Conservation (phyloP, 106 monocot species). For the Agapanthus africanus region DNA sequence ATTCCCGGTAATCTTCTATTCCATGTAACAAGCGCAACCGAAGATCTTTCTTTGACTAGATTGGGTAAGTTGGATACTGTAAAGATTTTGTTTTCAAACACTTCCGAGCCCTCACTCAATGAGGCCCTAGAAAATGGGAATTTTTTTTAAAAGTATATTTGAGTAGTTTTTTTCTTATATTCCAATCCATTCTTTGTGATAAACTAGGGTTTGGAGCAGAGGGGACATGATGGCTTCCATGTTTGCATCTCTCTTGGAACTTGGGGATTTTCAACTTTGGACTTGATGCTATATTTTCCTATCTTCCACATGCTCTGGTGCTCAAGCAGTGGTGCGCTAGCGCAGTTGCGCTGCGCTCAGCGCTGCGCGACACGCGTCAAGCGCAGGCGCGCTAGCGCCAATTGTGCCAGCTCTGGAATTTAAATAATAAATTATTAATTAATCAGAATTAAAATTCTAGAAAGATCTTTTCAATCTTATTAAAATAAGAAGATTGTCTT, state of each 20-base stretch:
- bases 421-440: no score
- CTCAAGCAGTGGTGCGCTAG: no score
- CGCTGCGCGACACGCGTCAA: no score
- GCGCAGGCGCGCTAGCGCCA: no score
- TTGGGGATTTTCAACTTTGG: neutral
- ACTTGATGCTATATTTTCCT: neutral
- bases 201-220: neutral
- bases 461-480: no score
- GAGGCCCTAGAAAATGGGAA: neutral
- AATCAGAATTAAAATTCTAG: no score
- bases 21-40: no score
- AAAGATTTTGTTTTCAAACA: neutral
- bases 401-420: no score
- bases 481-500: no score
- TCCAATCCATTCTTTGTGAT: neutral
- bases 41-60: neutral
- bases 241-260: conserved; percentile 8
- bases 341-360: no score
- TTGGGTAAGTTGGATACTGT: neutral
- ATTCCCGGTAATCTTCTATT: no score
- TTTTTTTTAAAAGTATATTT: no score
- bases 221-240: conserved; percentile 9
- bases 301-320: neutral
- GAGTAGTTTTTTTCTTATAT: neutral
- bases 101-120: neutral